Conservation (phyloP, 2,329 filamentous ascomycete genomes). For the Drechslerella stenobrocha region DNA sequence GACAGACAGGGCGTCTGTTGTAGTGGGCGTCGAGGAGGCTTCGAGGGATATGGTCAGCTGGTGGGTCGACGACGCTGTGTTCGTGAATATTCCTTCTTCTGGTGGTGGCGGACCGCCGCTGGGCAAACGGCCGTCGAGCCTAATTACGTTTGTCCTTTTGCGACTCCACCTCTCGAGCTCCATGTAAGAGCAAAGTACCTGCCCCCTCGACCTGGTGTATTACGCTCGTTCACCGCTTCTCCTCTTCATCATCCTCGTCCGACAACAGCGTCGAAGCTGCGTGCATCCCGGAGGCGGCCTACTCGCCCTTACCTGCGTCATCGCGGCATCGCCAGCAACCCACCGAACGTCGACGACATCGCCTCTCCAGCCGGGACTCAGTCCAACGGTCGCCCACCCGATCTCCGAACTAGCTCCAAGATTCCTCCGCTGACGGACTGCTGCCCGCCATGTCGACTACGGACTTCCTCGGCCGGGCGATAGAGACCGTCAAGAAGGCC, state of each 20-base stretch:
- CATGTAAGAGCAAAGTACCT: neutral
- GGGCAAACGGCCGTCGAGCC: slow-evolving; percentile 23
- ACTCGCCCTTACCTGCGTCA: neutral
- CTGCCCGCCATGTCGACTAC: slow-evolving; percentile 78
- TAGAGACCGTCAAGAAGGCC: slow-evolving; percentile 94
- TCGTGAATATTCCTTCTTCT: slow-evolving; percentile 18
- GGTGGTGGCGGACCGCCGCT: slow-evolving; percentile 6
- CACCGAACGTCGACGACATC: slow-evolving; percentile 1
- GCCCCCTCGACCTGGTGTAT: slow-evolving; percentile 7
- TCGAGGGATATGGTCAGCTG: slow-evolving; percentile 8
- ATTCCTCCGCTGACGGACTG: neutral
- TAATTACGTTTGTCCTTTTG: slow-evolving; percentile 32
- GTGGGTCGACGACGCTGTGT: slow-evolving; percentile 18
- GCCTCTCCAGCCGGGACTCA: neutral
- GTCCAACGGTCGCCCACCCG: neutral
- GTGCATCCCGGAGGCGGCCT: slow-evolving; percentile 11
- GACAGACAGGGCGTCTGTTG: too few relatives aligned
- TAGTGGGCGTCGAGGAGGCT: neutral
- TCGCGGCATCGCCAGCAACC: neutral
- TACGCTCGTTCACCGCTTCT: slow-evolving; percentile 7
- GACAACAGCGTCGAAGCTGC: slow-evolving; percentile 25
- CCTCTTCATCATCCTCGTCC: slow-evolving; percentile 8
- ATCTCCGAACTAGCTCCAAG: neutral
- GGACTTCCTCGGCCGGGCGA: slow-evolving; percentile 94
- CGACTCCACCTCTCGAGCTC: slow-evolving; percentile 20